phyloP scores from a whole-genome alignment of 345 rosid genomes.

The Murraya paniculata region DNA sequence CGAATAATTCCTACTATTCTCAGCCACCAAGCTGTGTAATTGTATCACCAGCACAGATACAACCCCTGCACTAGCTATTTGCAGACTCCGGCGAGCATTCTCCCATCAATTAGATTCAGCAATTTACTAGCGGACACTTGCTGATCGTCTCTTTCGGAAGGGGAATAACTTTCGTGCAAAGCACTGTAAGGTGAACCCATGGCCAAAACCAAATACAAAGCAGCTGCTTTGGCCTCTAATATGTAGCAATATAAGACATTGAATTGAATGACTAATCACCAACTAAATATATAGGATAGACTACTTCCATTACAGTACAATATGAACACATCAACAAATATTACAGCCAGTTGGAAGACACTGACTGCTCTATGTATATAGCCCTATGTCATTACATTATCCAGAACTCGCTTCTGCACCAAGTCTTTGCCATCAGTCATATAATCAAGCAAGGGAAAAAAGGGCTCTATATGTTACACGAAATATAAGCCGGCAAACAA shows the following conservation, averaged over 20 bases:
- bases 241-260: neutral
- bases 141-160: neutral
- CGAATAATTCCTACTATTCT: neutral
- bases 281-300: neutral
- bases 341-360: neutral
- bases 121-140: neutral
- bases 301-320: neutral
- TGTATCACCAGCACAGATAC: neutral
- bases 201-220: neutral
- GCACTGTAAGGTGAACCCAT: neutral
- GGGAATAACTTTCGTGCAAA: neutral
- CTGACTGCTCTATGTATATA: neutral
- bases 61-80: neutral
- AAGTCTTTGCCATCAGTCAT: slow-evolving; percentile 5
- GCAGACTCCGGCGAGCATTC: neutral
- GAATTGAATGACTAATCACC: neutral
- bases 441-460: neutral
- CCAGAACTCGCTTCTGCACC: neutral
- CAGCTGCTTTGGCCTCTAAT: neutral
- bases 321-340: neutral
- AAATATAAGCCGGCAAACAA: slow-evolving; percentile 10
- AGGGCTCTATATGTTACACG: neutral
- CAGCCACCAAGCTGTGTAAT: neutral
- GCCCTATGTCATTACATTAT: slow-evolving; percentile 9
- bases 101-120: neutral